These are phyloP conservation scores for Galerina marginata DNA, from an alignment of 768 basidiomycete species.

Conservation along the genomic window DNA sequence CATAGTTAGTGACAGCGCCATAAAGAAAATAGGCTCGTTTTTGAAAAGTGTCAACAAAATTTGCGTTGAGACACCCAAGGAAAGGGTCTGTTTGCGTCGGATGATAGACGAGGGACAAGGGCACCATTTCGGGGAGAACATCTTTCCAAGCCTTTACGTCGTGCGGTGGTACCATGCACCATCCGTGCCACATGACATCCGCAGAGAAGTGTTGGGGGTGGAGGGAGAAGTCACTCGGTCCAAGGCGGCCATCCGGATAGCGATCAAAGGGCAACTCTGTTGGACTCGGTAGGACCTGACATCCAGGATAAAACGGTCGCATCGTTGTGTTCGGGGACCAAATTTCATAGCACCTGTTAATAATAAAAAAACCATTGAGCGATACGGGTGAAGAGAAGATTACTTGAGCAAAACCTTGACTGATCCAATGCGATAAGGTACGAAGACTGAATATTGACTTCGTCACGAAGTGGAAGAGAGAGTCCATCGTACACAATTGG, in stretches of 20 bases:
- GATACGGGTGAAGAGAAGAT: background rate
- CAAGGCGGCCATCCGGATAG: too few relatives aligned
- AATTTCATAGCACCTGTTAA: background rate
- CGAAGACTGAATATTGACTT: background rate
- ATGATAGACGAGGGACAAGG: background rate
- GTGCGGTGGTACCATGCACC: background rate
- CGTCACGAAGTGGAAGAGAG: background rate
- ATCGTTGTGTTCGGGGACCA: background rate
- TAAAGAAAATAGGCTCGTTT: background rate
- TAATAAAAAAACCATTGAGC: too few relatives aligned
- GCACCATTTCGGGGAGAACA: background rate
- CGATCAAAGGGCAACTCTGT: background rate
- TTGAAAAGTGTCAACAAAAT: background rate
- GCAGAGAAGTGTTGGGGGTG: background rate
- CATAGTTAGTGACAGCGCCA: background rate
- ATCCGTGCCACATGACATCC: background rate
- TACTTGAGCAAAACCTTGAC: background rate
- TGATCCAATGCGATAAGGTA: background rate
- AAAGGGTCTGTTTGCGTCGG: background rate
- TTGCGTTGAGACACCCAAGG: background rate
- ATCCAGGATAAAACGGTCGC: background rate
- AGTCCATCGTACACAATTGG: background rate
- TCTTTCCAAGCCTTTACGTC: background rate
- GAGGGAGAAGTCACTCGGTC: background rate
- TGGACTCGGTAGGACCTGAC: background rate